phyloP scores from a whole-genome alignment of 257 asterid species.

The Misopates orontium region DNA sequence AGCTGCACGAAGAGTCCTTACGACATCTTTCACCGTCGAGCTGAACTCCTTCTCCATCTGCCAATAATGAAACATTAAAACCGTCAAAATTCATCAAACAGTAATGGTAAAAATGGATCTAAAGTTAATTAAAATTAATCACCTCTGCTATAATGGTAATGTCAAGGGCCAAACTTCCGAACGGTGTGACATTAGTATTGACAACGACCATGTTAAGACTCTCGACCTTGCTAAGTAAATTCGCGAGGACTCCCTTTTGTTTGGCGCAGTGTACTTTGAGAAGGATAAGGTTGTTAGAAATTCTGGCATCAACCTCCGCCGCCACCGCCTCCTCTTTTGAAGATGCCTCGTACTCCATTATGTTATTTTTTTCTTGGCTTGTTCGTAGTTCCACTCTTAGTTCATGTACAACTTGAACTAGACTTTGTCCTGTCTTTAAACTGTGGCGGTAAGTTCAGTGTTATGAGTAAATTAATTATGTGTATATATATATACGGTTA shows the following conservation, averaged over 20 bases:
- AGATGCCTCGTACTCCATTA: conserved; percentile 28
- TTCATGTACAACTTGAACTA: neutral
- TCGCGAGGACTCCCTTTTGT: conserved; percentile 40
- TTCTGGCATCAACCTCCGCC: conserved; percentile 39
- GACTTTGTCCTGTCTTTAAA: neutral
- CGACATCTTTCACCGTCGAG: conserved; percentile 28
- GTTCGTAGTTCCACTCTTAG: too few relatives aligned
- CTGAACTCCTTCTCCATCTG: conserved; percentile 30
- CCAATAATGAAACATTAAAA: too few relatives aligned
- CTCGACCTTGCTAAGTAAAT: conserved; percentile 38
- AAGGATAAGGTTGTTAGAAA: conserved; percentile 30
- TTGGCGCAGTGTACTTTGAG: conserved; percentile 40
- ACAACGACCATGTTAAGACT: conserved; percentile 38
- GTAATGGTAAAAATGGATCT: neutral
- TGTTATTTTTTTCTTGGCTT: neutral
- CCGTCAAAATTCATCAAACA: neutral
- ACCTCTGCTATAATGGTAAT: conserved; percentile 50
- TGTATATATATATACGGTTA: neutral
- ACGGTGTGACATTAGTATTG: conserved; percentile 37
- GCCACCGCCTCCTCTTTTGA: conserved; percentile 7
- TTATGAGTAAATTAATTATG: neutral
- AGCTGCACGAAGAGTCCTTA: conserved; percentile 21
- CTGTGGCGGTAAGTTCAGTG: neutral
- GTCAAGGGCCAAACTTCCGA: conserved; percentile 37
- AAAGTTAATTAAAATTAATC: neutral